Base-by-base conservation (phyloP, 108 stramenopile genomes). In the Fragilaria crotonensis region DNA sequence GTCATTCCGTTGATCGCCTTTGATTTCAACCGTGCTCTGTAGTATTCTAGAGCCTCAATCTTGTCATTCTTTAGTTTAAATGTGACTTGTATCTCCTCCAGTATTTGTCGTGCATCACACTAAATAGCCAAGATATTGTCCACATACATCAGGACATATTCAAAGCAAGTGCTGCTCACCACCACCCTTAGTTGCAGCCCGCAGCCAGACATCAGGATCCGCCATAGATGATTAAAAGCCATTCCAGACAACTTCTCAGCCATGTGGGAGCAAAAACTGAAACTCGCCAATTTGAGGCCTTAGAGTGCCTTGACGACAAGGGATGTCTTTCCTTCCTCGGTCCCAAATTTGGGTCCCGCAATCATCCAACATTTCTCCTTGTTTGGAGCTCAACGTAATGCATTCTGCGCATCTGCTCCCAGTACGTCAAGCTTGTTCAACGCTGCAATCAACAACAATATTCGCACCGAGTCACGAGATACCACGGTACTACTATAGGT, bases 401-500 rank as follows among this genome's bases (percentile, higher is more conserved):
- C 68, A 46, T 74, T 74, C 2, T 55, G 62, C 0, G 69, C 44
- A 46, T 75, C 75, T 3, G 41, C 30, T 2, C 60, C 9, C 21
- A 57, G 51, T 3, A 72, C 33, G 25, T 77, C 67, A 30, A 72
- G 45, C 11, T 51, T 62, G 32, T 77, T 77, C 47, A 68, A 44
- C 0, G 77, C 71, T 0, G 68, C 77, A 14, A 69, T 20, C 47
- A 66, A 18, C 18, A 69, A 59, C 1, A 54, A 61, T 14, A 77
- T 57, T 20, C 64, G 29, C 0, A 77, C 76, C 18, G 66, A 67
- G 25, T 72, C 71, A 22, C 68, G 30, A 30, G 71, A 69, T 11
- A 78, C 77, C 1, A 77, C 71, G 21, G 56, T 54, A 2, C 59
- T 57, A 46, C 69, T n/a, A n/a, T n/a, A n/a, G n/a, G n/a, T n/a